Conservation (phyloP, 2,329 filamentous ascomycete species). For the Pseudogymnoascus sp. region DNA sequence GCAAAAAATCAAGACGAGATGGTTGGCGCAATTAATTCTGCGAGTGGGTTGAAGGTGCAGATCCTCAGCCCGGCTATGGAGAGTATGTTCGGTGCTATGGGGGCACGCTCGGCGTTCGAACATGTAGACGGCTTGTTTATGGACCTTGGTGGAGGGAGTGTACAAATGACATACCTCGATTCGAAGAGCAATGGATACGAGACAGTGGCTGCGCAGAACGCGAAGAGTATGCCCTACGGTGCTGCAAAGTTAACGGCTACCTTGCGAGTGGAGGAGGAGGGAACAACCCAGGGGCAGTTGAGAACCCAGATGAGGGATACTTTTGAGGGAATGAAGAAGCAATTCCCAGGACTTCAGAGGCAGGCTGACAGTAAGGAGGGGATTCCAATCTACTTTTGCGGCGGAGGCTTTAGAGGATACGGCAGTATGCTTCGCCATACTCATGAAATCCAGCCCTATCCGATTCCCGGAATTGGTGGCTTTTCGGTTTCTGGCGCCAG, state of each 20-base stretch:
- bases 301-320: conserved; percentile 50
- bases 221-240: conserved; percentile 54
- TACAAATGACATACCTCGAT: conserved; percentile 59
- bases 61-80: conserved; percentile 74
- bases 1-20: conserved; percentile 68
- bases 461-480: conserved; percentile 73
- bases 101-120: conserved; percentile 67
- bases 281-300: conserved; percentile 39
- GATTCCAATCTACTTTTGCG: conserved; percentile 74
- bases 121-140: conserved; percentile 72
- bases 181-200: conserved; percentile 41
- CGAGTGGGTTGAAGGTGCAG: conserved; percentile 61
- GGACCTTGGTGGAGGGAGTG: conserved; percentile 71
- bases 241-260: conserved; percentile 50
- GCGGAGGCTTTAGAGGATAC: conserved; percentile 85
- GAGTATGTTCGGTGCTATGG: conserved; percentile 74
- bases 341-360: conserved; percentile 45
- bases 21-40: conserved; percentile 53
- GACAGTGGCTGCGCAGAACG: conserved; percentile 45
- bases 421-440: conserved; percentile 81
- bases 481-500: conserved; percentile 58
- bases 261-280: conserved; percentile 33
- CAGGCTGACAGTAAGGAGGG: conserved; percentile 36
- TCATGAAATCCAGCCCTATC: conserved; percentile 68
- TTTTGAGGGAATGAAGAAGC: conserved; percentile 45